phyloP scores from a whole-genome alignment of 495 filamentous ascomycete species.

The Acidomyces sp. region DNA sequence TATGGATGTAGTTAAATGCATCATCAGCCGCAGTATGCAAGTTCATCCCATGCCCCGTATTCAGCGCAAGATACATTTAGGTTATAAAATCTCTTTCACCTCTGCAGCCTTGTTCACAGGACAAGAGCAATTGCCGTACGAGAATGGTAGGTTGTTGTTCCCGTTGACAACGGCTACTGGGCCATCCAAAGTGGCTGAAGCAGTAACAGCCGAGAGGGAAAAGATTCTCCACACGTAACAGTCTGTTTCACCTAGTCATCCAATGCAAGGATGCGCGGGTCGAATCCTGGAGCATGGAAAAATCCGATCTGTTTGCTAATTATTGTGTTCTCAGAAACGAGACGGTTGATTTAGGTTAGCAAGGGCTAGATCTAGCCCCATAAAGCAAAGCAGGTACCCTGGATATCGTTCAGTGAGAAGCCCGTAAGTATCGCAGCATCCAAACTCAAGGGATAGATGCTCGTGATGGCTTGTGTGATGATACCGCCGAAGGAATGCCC shows the following conservation, averaged over 20 bases:
- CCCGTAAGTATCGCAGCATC: constrained; percentile 28
- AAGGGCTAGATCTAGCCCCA: neutral
- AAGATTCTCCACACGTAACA: neutral
- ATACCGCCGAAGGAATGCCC: constrained; percentile 31
- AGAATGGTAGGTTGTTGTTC: neutral
- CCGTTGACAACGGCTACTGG: constrained; percentile 1
- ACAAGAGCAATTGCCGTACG: neutral
- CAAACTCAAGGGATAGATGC: constrained; percentile 23
- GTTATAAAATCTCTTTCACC: neutral
- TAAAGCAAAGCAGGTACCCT: neutral
- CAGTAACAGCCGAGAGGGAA: neutral
- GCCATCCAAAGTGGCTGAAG: neutral
- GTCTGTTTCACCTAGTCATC: neutral
- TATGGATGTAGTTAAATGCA: neutral
- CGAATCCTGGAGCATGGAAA: constrained; percentile 2
- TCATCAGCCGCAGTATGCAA: neutral
- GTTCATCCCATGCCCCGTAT: constrained; percentile 1
- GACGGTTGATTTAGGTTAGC: neutral
- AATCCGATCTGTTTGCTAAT: neutral
- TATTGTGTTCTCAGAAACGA: neutral
- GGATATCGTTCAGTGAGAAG: neutral
- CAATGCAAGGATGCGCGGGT: constrained; percentile 1
- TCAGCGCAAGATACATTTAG: neutral
- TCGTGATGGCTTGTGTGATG: constrained; percentile 21
- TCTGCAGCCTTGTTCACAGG: neutral